phyloP scores from a whole-genome alignment of 805 yeast genomes.

The Teunomyces stri region DNA sequence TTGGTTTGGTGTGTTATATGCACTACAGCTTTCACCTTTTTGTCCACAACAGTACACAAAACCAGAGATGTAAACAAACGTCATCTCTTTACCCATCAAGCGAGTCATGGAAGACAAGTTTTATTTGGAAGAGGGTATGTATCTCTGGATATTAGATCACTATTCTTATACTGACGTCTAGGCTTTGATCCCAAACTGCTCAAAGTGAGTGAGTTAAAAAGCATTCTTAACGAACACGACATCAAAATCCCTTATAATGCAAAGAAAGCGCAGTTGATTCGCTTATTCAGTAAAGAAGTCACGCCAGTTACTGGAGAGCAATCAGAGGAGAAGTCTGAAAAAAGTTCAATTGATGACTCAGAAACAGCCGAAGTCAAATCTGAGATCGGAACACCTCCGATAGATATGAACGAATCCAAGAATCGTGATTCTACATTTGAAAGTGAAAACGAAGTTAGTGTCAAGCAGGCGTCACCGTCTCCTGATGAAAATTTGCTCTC shows the following conservation, averaged over 20 bases:
- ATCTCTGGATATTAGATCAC: background rate
- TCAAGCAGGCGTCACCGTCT: background rate
- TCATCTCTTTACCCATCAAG: background rate
- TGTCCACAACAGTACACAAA: background rate
- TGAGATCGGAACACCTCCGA: background rate
- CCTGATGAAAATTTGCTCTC: background rate
- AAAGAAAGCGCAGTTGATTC: conserved; percentile 64
- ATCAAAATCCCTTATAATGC: conserved; percentile 60
- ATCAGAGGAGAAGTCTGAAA: conserved; percentile 26
- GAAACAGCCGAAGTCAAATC: conserved; percentile 12
- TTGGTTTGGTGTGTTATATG: background rate
- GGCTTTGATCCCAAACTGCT: conserved; percentile 69
- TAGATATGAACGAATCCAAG: background rate
- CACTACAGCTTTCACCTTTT: background rate
- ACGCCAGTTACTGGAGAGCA: conserved; percentile 46
- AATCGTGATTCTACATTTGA: conserved; percentile 10
- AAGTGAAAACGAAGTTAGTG: background rate
- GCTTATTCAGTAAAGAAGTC: conserved; percentile 56
- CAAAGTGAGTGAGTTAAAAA: conserved; percentile 69
- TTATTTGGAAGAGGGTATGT: conserved; percentile 26
- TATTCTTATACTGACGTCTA: conserved; percentile 8
- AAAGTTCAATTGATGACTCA: conserved; percentile 15
- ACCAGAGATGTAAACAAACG: conserved; percentile 6
- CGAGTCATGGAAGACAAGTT: conserved; percentile 19
- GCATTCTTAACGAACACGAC: conserved; percentile 60